Evolutionary conservation across 441 rosid genomes (phyloP), one percentile per base, ranked within the genome.

Genomic region (Breynia disticha): DNA sequence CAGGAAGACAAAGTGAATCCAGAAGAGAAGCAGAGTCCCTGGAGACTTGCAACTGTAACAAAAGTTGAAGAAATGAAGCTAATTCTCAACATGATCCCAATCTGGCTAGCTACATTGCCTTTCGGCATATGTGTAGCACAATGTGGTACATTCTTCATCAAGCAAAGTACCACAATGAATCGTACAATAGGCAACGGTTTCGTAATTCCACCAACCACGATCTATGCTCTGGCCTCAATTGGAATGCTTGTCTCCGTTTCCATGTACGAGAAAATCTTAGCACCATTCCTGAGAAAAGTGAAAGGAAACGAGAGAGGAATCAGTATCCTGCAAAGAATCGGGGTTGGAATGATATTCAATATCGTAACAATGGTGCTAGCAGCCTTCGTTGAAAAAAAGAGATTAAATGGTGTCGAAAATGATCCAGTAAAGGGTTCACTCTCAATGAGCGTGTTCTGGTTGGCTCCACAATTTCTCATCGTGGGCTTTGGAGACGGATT

Each of bases 21-120:
- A 21, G 13, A 11, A 9, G 44, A 15, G 44, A 11, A 9, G 59
- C 69, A 60, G 45, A 66, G 69, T 71, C 72, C 84, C 1, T 84
- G 96, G 95, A 79, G 76, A 69, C 83, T 88, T 0, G 75, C 86
- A 19, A 79, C 89, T 1, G 85, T 86, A 55, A 91, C 86, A n/a
- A 64, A 73, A 42, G 91, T 84, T 5, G 98, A 86, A 63, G 96
- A 91, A 60, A 58, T 73, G 61, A 91, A 91, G 81, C 84, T 91
- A 21, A 55, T 91, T 54, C 66, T 88, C 18, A 91, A 84, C 75
- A 72, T 91, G 79, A 75, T 86, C 48, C 98, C 96, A 35, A 79
- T 91, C 41, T 91, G 98, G 98, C 24, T 86, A 48, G 59, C 80
- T 8, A 63, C 79, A 3, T 57, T 91, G 50, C 87, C 90, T 4